Evolutionary conservation across 2,329 filamentous ascomycete species (phyloP).

Genomic region (Colletotrichum sojae): DNA sequence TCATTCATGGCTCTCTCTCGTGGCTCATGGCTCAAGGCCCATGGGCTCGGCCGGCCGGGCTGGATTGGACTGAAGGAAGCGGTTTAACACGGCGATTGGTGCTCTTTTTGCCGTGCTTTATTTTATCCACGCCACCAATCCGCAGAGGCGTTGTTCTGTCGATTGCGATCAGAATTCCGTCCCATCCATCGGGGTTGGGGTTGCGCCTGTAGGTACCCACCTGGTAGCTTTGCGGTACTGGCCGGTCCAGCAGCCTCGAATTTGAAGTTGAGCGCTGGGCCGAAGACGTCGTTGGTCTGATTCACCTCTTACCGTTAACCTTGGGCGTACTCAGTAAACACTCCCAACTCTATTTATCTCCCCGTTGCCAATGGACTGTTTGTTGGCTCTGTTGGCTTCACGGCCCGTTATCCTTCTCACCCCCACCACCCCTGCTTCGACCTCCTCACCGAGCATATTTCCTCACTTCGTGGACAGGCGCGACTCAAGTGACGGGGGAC

Average conservation of each 20-base stretch:
- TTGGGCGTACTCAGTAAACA: neutral
- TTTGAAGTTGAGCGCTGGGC: neutral
- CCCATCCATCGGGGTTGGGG: neutral
- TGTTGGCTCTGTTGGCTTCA: neutral
- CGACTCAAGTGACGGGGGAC: neutral
- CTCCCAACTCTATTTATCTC: slow-evolving; percentile 20
- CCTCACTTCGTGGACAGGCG: neutral
- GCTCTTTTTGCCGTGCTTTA: slow-evolving; percentile 33
- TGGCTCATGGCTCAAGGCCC: too few species aligned
- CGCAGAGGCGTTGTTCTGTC: neutral
- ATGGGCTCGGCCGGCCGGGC: neutral
- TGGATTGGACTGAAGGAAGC: neutral
- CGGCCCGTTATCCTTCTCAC: too few species aligned
- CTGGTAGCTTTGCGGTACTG: slow-evolving; percentile 26
- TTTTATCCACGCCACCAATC: slow-evolving; percentile 27
- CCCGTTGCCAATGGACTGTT: neutral
- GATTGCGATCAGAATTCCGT: slow-evolving; percentile 14
- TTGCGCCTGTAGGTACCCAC: slow-evolving; percentile 22
- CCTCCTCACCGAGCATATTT: neutral
- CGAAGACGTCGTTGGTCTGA: slow-evolving; percentile 15
- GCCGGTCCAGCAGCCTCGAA: too few species aligned
- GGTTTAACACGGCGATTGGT: slow-evolving; percentile 23
- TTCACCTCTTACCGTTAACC: neutral
- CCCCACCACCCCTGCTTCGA: neutral
- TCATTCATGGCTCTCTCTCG: neutral